These are phyloP conservation scores for Fomitiporia mediterranea DNA, from an alignment of 1,284 basidiomycete species.

Conservation along the genomic window DNA sequence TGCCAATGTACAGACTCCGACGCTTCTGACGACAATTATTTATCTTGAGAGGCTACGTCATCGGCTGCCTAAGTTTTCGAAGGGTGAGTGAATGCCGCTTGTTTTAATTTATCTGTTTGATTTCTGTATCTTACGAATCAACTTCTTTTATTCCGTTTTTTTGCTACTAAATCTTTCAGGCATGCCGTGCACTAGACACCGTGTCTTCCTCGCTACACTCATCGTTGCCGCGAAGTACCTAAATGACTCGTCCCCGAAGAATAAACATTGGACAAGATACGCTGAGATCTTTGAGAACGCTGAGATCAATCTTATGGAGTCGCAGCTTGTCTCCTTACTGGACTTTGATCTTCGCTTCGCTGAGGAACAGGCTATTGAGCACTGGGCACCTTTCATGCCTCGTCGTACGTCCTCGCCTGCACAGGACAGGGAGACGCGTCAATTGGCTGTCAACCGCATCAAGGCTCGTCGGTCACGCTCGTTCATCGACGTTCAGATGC, in stretches of 20 bases:
- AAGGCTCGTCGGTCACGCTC: conserved; percentile 52
- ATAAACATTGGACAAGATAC: conserved; percentile 88
- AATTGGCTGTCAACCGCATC: conserved; percentile 56
- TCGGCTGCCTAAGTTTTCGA: conserved; percentile 80
- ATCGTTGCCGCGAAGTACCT: conserved; percentile 98
- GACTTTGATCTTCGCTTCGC: conserved; percentile 87
- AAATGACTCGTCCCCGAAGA: conserved; percentile 95
- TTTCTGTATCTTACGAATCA: neutral
- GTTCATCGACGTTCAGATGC: conserved; percentile 38
- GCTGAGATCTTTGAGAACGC: conserved; percentile 67
- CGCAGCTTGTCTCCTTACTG: conserved; percentile 84
- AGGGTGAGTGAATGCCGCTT: conserved; percentile 49
- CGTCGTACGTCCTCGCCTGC: conserved; percentile 31
- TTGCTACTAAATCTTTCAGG: conserved; percentile 42
- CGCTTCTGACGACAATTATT: conserved; percentile 87
- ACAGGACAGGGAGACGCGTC: conserved; percentile 35
- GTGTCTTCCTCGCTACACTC: conserved; percentile 92
- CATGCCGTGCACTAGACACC: conserved; percentile 89
- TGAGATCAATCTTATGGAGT: conserved; percentile 97
- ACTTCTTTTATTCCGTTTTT: neutral
- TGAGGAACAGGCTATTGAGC: conserved; percentile 66
- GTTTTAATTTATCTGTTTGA: neutral
- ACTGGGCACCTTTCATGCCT: conserved; percentile 60
- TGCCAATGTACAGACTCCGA: conserved; percentile 90
- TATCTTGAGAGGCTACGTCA: conserved; percentile 86